Evolutionary conservation across 805 yeast species (phyloP).

Genomic region (Metschnikowia lunata): DNA sequence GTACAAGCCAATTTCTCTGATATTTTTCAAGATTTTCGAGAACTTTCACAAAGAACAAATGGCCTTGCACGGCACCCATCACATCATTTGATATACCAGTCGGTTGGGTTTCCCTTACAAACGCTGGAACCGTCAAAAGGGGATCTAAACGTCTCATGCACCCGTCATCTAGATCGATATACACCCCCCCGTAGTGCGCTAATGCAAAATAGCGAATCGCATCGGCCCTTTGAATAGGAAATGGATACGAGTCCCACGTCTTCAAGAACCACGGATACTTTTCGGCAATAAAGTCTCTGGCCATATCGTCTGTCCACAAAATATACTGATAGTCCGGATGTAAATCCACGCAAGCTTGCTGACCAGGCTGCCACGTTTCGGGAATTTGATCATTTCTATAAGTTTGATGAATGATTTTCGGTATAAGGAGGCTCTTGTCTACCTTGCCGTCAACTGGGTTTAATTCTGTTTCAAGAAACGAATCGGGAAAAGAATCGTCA

Average conservation of each 20-base stretch:
- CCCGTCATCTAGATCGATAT: constrained; percentile 87
- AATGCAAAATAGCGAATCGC: constrained; percentile 84
- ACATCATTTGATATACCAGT: constrained; percentile 92
- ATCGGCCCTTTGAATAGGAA: constrained; percentile 86
- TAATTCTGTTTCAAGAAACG: constrained; percentile 57
- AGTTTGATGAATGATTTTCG: constrained; percentile 91
- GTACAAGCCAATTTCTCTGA: constrained; percentile 69
- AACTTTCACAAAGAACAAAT: constrained; percentile 75
- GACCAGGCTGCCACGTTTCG: constrained; percentile 75
- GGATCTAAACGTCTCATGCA: constrained; percentile 79
- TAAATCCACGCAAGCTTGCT: constrained; percentile 65
- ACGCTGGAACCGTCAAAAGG: constrained; percentile 73
- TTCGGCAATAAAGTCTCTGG: constrained; percentile 71
- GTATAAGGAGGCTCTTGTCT: constrained; percentile 57
- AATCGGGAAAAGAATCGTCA: constrained; percentile 66
- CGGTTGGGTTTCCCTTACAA: constrained; percentile 82
- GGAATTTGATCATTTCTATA: constrained; percentile 79
- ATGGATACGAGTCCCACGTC: constrained; percentile 73
- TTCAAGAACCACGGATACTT: constrained; percentile 83
- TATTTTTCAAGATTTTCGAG: constrained; percentile 60
- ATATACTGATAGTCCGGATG: constrained; percentile 88
- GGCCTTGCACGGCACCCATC: constrained; percentile 83
- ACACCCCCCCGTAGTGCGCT: constrained; percentile 82
- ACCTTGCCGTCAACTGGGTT: constrained; percentile 47
- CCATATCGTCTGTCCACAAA: constrained; percentile 85